phyloP scores from a whole-genome alignment of 2,329 filamentous ascomycete genomes.

The Xylaria sp. region DNA sequence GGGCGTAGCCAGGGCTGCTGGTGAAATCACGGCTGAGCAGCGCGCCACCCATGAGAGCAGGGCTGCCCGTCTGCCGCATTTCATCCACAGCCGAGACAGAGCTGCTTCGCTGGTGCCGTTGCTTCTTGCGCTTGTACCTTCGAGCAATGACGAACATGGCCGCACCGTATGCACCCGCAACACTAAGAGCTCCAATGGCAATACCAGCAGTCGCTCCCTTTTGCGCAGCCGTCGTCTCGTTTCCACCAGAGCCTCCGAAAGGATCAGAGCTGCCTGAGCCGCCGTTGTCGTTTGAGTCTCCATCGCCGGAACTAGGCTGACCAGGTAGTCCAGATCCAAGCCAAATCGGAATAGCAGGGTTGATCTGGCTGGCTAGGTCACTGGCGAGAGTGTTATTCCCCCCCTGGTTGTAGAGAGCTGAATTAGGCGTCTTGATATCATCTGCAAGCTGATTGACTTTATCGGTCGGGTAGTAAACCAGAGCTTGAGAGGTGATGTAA shows the following conservation, averaged over 20 bases:
- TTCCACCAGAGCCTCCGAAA: slow-evolving; percentile 54
- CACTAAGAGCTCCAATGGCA: slow-evolving; percentile 79
- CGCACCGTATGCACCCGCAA: slow-evolving; percentile 87
- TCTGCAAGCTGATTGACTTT: slow-evolving; percentile 74
- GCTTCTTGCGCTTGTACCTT: slow-evolving; percentile 87
- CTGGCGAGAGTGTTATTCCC: slow-evolving; percentile 68
- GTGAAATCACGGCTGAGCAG: slow-evolving; percentile 67
- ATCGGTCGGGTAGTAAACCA: slow-evolving; percentile 79
- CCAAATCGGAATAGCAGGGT: slow-evolving; percentile 79
- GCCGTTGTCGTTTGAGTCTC: slow-evolving; percentile 53
- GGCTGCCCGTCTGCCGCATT: slow-evolving; percentile 67
- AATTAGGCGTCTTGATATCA: slow-evolving; percentile 77
- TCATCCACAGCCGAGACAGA: slow-evolving; percentile 71
- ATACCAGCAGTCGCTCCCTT: slow-evolving; percentile 74
- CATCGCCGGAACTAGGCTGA: slow-evolving; percentile 53
- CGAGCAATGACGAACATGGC: slow-evolving; percentile 95
- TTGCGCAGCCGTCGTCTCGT: slow-evolving; percentile 65
- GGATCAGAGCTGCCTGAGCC: slow-evolving; percentile 53
- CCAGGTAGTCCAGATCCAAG: slow-evolving; percentile 58
- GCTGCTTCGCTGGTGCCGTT: slow-evolving; percentile 79
- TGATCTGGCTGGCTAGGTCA: slow-evolving; percentile 82
- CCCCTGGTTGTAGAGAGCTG: slow-evolving; percentile 77
- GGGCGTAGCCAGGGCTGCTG: slow-evolving; percentile 36
- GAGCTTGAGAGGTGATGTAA: slow-evolving; percentile 84
- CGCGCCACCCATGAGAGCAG: slow-evolving; percentile 77